These are phyloP conservation scores for Beauveria bassiana DNA, from an alignment of 2,329 filamentous ascomycete species.

Conservation along the genomic window DNA sequence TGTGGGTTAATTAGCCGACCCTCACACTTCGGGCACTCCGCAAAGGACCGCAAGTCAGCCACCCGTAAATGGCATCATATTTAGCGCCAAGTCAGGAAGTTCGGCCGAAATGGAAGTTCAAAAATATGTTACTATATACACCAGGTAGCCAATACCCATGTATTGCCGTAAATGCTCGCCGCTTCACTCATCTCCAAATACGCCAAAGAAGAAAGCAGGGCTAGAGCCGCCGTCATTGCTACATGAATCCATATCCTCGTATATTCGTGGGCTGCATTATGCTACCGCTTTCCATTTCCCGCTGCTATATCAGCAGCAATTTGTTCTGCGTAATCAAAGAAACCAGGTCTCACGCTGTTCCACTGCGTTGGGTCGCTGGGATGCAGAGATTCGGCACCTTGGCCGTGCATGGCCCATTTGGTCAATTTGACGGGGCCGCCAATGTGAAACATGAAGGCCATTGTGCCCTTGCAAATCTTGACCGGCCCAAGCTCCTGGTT, in stretches of 20 bases:
- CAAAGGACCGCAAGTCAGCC: neutral
- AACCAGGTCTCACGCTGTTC: conserved; percentile 20
- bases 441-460: conserved; percentile 42
- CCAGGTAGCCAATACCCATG: neutral
- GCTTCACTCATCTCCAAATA: neutral
- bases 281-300: neutral
- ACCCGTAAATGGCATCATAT: neutral
- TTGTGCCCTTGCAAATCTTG: conserved; percentile 36
- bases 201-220: neutral
- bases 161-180: neutral
- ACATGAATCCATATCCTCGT: neutral
- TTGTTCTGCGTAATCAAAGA: conserved; percentile 21
- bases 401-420: conserved; percentile 18
- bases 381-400: conserved; percentile 16
- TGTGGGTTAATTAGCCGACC: conserved; percentile 2
- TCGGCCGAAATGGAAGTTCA: neutral
- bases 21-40: neutral
- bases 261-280: no score
- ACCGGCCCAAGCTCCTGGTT: conserved; percentile 29
- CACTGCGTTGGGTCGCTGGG: conserved; percentile 16
- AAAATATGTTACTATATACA: neutral
- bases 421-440: conserved; percentile 19
- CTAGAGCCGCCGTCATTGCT: neutral
- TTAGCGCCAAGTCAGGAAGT: neutral
- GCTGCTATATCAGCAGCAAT: conserved; percentile 18